These are phyloP conservation scores for Neopestalotiopsis clavispora DNA, from an alignment of 2,329 filamentous ascomycete species.

Conservation along the genomic window DNA sequence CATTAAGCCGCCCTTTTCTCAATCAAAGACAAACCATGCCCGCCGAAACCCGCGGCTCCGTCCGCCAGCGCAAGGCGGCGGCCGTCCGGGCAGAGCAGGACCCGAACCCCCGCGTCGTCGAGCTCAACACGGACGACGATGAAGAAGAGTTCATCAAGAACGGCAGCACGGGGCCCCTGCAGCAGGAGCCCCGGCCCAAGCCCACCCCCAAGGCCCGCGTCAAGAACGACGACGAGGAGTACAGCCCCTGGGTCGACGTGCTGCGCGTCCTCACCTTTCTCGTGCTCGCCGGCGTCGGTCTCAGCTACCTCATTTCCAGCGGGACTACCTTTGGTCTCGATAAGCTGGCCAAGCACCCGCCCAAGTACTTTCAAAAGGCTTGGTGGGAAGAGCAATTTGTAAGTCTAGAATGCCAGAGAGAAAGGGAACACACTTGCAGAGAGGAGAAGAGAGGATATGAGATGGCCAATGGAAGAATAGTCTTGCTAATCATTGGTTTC, in stretches of 20 bases:
- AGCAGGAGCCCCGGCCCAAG: constrained; percentile 27
- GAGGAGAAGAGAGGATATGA: neutral
- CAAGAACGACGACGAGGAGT: constrained; percentile 67
- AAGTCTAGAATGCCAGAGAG: constrained; percentile 33
- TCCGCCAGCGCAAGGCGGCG: constrained; percentile 51
- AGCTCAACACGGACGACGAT: constrained; percentile 30
- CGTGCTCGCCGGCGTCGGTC: constrained; percentile 65
- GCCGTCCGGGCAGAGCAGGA: constrained; percentile 25
- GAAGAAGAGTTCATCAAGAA: constrained; percentile 1
- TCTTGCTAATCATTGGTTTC: constrained; percentile 9
- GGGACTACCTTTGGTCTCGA: constrained; percentile 64
- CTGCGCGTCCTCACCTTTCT: constrained; percentile 73
- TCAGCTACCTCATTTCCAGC: constrained; percentile 78
- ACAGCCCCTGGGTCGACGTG: constrained; percentile 64
- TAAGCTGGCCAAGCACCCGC: constrained; percentile 65
- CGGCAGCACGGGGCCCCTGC: constrained; percentile 2
- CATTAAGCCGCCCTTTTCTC: too few species aligned
- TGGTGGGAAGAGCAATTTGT: constrained; percentile 67
- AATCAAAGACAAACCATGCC: constrained; percentile 14
- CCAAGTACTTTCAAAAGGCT: constrained; percentile 64
- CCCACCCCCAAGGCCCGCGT: constrained; percentile 36
- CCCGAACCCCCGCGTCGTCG: constrained; percentile 26
- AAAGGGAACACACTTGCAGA: neutral
- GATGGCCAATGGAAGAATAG: neutral
- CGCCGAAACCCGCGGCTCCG: constrained; percentile 30